A percentile compares a stretch with the other conserved stretches of the same genome.
phyloP scores from a whole-genome alignment of 2,329 filamentous ascomycete species.

The Gaeumannomyces tritici region DNA sequence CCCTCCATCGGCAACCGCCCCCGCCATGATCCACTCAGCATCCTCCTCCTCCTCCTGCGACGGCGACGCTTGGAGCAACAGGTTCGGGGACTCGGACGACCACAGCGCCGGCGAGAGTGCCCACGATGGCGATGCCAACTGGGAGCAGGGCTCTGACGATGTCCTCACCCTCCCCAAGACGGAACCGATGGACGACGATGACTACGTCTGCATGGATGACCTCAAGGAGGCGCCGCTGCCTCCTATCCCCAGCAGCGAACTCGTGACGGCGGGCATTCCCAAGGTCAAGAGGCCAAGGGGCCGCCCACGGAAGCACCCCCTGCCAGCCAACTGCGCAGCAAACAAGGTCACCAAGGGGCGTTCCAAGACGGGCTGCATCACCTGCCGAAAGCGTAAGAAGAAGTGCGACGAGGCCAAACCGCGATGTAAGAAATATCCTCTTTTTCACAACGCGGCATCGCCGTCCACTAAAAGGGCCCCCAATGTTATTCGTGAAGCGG shows the following conservation, averaged over 20 bases:
- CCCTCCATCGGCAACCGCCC: slow-evolving; percentile 22
- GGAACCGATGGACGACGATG: slow-evolving; percentile 47
- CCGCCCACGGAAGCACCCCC: slow-evolving; percentile 71
- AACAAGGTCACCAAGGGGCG: slow-evolving; percentile 70
- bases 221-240: slow-evolving; percentile 34
- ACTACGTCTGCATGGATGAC: slow-evolving; percentile 42
- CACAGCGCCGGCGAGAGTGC: slow-evolving; percentile 16
- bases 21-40: slow-evolving; percentile 33
- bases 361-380: slow-evolving; percentile 60
- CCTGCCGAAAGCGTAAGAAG: slow-evolving; percentile 60
- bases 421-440: slow-evolving; percentile 38
- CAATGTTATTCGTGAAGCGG: not conserved
- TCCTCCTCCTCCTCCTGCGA: slow-evolving; percentile 32
- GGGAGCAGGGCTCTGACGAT: slow-evolving; percentile 38
- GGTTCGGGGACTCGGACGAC: slow-evolving; percentile 21
- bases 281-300: slow-evolving; percentile 62
- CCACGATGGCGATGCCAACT: slow-evolving; percentile 26
- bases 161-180: slow-evolving; percentile 41
- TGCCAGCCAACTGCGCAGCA: slow-evolving; percentile 41
- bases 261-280: slow-evolving; percentile 15
- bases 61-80: slow-evolving; percentile 33
- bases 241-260: slow-evolving; percentile 14
- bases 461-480: not conserved
- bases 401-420: slow-evolving; percentile 63
- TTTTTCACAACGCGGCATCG: not conserved